Conservation (phyloP, 257 asterid species). For the Primulina huaijiensis region DNA sequence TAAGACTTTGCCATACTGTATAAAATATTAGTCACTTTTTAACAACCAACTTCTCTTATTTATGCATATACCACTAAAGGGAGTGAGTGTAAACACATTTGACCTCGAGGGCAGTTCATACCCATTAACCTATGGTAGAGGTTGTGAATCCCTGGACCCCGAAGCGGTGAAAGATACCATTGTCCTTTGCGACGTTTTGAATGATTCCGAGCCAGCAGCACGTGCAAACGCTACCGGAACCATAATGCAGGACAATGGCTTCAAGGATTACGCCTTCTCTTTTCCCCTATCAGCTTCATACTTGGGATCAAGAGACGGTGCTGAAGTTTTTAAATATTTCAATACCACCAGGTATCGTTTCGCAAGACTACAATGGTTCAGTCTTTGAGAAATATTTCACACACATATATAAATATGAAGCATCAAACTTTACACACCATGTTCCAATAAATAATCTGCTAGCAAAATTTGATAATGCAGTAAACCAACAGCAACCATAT, state of each 20-base stretch:
- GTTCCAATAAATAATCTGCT: no score
- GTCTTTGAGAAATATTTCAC: background rate
- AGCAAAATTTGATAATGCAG: slow-evolving; percentile 23
- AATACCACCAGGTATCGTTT: slow-evolving; percentile 39
- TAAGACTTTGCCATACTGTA: no score
- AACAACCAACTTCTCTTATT: background rate
- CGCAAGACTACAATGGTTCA: background rate
- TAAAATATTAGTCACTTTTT: no score
- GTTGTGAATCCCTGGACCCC: slow-evolving; percentile 43
- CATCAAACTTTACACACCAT: background rate
- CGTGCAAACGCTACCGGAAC: slow-evolving; percentile 47
- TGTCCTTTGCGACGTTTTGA: slow-evolving; percentile 45
- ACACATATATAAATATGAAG: background rate
- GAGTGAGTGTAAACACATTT: slow-evolving; percentile 35
- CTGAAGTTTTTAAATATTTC: slow-evolving; percentile 28
- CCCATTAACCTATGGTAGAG: slow-evolving; percentile 37
- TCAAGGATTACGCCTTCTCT: slow-evolving; percentile 42
- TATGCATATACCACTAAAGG: slow-evolving; percentile 15
- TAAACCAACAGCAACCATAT: slow-evolving; percentile 43
- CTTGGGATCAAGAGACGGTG: slow-evolving; percentile 38
- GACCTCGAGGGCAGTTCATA: slow-evolving; percentile 11
- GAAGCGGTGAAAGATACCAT: slow-evolving; percentile 38
- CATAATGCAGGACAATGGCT: slow-evolving; percentile 34
- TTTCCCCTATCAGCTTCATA: slow-evolving; percentile 50
- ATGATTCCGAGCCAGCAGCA: slow-evolving; percentile 20